Percentiles rank a stretch among this genome's conserved stretches.
Conservation (phyloP, 2,329 filamentous ascomycete species). For the Teratosphaeria pseudoeucalypti region DNA sequence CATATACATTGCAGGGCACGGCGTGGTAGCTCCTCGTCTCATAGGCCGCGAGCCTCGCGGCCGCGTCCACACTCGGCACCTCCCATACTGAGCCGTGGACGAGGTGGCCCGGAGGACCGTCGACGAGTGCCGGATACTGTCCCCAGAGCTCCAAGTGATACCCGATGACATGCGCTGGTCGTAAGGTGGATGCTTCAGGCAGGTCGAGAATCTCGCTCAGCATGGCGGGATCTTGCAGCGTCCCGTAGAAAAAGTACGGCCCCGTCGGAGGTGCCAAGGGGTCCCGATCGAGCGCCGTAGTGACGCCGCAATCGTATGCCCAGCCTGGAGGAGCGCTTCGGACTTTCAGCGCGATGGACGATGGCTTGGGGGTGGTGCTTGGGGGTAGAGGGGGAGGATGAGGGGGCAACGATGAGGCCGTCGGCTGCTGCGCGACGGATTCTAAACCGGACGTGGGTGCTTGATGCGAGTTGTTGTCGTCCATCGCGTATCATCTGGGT, state of each 20-base stretch:
- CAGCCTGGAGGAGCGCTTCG: constrained; percentile 2
- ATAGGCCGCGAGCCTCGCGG: constrained; percentile 26
- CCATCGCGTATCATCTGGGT: too few species aligned
- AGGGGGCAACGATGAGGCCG: too few species aligned
- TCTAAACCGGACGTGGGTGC: too few species aligned
- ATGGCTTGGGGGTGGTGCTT: too few species aligned
- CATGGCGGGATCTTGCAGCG: constrained; percentile 23
- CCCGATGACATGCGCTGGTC: constrained; percentile 22
- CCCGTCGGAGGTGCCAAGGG: constrained; percentile 18
- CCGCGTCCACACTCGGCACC: constrained; percentile 22
- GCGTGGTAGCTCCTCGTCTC: constrained; percentile 33
- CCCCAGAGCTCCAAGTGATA: constrained; percentile 27
- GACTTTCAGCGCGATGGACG: constrained; percentile 2
- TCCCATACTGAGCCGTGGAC: constrained; percentile 25
- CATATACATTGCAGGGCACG: constrained; percentile 24
- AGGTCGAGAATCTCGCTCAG: constrained; percentile 25
- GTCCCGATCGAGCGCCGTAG: background rate
- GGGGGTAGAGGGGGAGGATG: too few species aligned
- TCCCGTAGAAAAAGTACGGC: constrained; percentile 31
- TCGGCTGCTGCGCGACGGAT: too few species aligned
- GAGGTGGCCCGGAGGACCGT: constrained; percentile 11
- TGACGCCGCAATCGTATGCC: constrained; percentile 1
- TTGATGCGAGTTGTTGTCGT: too few species aligned
- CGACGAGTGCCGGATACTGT: constrained; percentile 32
- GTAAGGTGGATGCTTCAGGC: constrained; percentile 12